Evolutionary conservation across 345 rosid species (phyloP).

Genomic region (Cardamine chenopodiifolia): DNA sequence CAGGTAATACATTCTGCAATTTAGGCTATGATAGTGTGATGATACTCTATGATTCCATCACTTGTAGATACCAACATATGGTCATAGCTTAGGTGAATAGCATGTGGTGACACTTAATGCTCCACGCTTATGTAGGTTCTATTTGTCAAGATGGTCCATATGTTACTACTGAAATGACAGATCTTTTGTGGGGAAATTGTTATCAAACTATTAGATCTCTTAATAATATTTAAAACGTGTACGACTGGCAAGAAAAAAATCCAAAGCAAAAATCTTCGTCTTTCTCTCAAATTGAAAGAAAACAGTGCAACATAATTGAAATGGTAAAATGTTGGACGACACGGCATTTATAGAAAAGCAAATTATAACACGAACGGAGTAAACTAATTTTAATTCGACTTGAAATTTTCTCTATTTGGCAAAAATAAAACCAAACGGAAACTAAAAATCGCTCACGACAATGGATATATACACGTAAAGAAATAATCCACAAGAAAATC

Average conservation of each 20-base stretch:
- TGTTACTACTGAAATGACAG: slow-evolving; percentile 5
- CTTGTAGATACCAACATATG: slow-evolving; percentile 31
- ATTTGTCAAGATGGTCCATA: slow-evolving; percentile 37
- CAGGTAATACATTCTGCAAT: slow-evolving; percentile 13
- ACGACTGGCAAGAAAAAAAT: neutral
- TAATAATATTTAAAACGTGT: neutral
- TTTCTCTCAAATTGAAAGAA: neutral
- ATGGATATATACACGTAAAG: slow-evolving; percentile 7
- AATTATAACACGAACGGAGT: neutral
- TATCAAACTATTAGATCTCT: neutral
- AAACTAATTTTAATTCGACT: slow-evolving; percentile 2
- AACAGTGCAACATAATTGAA: neutral
- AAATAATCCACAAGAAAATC: slow-evolving; percentile 18
- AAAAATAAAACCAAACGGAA: slow-evolving; percentile 27
- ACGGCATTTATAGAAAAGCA: neutral
- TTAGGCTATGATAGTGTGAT: slow-evolving; percentile 27
- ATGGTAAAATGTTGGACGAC: neutral
- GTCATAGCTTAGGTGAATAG: slow-evolving; percentile 44
- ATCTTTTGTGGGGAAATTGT: neutral
- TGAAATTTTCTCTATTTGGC: slow-evolving; percentile 5
- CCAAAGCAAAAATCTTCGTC: neutral
- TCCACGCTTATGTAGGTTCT: slow-evolving; percentile 41
- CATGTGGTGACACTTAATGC: slow-evolving; percentile 35
- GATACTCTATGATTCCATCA: slow-evolving; percentile 29
- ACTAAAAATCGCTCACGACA: slow-evolving; percentile 30